Evolutionary conservation across 1,284 basidiomycete genomes (phyloP), one percentile per base, ranked within the genome.

Genomic region (Schizophyllum amplum): DNA sequence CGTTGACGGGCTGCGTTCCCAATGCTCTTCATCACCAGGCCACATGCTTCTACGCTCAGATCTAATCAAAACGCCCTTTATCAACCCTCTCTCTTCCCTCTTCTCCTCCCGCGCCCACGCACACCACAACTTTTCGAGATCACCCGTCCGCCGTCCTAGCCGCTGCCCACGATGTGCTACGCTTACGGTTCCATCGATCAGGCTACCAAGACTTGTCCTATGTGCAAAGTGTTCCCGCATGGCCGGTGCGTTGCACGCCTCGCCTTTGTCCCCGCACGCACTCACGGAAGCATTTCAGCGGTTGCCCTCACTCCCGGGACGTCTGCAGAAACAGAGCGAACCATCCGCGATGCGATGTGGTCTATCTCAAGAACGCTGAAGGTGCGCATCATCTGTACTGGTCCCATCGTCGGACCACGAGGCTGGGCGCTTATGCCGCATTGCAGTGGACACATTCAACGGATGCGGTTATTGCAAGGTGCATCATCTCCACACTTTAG

Each of bases 381-480:
- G 88, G 87, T 90, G 64, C 63, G 75, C 69, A 59, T 56, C 61
- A 59, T 65, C 53, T 55, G 57, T 51, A 57, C 62, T 55, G 13
- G 11, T 13, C 13, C 11, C 33, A 42, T 42, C 57, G 56, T 58
- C 48, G 52, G 57, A 27, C 63, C 55, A 53, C 55, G 54, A 53
- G 22, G 33, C 53, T 47, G 27, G 24, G 11, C 20, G 33, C 60
- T 60, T 50, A 59, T 53, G 53, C 51, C 27, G 25, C 21, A 24
- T 22, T 59, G 56, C 69, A 90, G 87, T 90, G 60, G 82, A 84
- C 67, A 81, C 80, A 33, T 91, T 91, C 75, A 90, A 87, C 64
- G 88, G 88, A 47, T 92, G 88, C 69, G 89, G 88, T 20, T 91
- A 81, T 70, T 91, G 88, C 84, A 91, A 90, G 82, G 89, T 89